Evolutionary conservation across 78 protist species (phyloP).

Genomic region (Dictyostelium brefeldianum): DNA sequence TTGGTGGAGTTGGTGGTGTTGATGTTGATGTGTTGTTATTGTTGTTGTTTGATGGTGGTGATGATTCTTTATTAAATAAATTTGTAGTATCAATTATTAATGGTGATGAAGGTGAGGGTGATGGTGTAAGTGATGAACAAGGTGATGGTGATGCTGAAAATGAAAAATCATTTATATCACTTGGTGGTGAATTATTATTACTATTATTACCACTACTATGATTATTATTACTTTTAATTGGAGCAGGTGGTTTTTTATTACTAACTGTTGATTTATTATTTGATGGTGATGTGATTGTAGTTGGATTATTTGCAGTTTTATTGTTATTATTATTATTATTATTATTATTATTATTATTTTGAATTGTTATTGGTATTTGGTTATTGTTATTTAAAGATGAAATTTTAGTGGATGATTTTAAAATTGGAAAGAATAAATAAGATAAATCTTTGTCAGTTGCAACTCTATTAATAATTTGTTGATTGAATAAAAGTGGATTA

Average conservation of each 20-base stretch:
- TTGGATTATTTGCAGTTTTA: neutral
- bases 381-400: neutral
- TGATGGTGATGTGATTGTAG: neutral
- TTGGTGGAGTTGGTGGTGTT: neutral
- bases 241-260: too few species aligned
- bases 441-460: conserved; percentile 67
- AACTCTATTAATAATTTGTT: conserved; percentile 69
- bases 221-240: neutral
- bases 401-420: conserved; percentile 33
- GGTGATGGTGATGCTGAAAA: conserved; percentile 46
- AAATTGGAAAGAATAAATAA: conserved; percentile 50
- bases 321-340: neutral
- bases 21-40: too few species aligned
- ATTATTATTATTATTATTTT: neutral
- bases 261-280: neutral
- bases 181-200: conserved; percentile 18
- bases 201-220: neutral
- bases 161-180: conserved; percentile 1
- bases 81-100: neutral
- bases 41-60: neutral
- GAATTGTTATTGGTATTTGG: neutral
- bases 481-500: conserved; percentile 45
- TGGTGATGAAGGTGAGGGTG: conserved; percentile 41
- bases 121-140: conserved; percentile 33
- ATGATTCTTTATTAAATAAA: neutral